Conservation (phyloP, 148 eudicot genomes). For the Rhododendron ferrugineum region DNA sequence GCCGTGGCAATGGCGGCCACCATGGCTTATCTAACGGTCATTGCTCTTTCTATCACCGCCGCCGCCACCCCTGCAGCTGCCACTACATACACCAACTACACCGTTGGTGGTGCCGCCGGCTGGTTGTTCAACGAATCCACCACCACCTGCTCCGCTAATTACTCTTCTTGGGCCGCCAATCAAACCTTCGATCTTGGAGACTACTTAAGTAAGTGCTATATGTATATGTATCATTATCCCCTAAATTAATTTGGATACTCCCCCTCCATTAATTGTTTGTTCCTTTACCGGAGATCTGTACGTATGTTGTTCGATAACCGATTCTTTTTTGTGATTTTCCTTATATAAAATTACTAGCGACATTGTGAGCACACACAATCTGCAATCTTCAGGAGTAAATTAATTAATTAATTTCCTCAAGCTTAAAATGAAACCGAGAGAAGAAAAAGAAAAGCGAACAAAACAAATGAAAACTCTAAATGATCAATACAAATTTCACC, state of each 20-base stretch:
- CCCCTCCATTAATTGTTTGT: neutral
- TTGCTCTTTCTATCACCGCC: constrained; percentile 17
- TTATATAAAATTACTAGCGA: too few relatives aligned
- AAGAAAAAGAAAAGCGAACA: too few relatives aligned
- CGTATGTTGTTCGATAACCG: too few relatives aligned
- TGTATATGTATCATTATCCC: neutral
- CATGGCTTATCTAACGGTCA: constrained; percentile 16
- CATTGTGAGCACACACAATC: too few relatives aligned
- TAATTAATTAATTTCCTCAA: too few relatives aligned
- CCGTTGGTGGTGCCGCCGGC: constrained; percentile 63
- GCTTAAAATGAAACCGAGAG: too few relatives aligned
- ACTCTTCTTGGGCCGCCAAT: constrained; percentile 59
- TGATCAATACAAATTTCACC: too few relatives aligned
- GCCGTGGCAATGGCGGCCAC: constrained; percentile 4
- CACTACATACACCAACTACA: constrained; percentile 48
- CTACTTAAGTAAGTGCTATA: constrained; percentile 41
- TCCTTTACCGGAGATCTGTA: neutral
- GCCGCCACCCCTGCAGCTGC: constrained; percentile 17
- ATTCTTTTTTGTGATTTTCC: too few relatives aligned
- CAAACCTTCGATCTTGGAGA: constrained; percentile 35
- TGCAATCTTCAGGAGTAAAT: too few relatives aligned
- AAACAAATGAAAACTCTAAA: too few relatives aligned
- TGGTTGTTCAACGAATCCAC: constrained; percentile 55
- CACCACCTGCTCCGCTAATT: constrained; percentile 39
- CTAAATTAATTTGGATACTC: neutral